Evolutionary conservation across 768 basidiomycete genomes (phyloP).

Genomic region (Russula emetica): DNA sequence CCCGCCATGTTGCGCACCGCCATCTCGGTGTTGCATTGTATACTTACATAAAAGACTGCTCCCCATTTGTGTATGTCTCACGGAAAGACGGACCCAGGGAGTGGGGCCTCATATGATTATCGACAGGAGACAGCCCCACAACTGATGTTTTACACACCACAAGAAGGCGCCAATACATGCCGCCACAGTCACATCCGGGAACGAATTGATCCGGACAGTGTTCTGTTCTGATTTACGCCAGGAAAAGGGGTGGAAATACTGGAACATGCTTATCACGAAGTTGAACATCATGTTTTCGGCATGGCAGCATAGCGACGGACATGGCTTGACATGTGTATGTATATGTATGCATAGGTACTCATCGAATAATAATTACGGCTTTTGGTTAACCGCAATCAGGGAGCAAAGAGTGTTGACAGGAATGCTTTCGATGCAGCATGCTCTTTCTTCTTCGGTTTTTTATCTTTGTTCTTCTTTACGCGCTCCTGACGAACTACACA

Average conservation of each 20-base stretch:
- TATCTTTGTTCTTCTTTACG: conserved; percentile 52
- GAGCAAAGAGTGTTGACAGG: conserved; percentile 79
- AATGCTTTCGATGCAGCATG: conserved; percentile 74
- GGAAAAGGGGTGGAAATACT: conserved; percentile 18
- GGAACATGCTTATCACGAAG: conserved; percentile 25
- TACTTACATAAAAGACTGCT: conserved; percentile 14
- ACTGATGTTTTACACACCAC: neutral
- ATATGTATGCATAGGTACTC: conserved; percentile 10
- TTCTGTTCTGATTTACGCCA: conserved; percentile 18
- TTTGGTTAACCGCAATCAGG: conserved; percentile 44
- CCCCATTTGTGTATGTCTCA: conserved; percentile 12
- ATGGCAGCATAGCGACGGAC: conserved; percentile 28
- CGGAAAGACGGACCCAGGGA: conserved; percentile 4
- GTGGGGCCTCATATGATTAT: neutral
- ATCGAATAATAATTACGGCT: conserved; percentile 12
- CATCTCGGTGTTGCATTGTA: conserved; percentile 1
- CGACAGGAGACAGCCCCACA: neutral
- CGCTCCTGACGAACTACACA: conserved; percentile 74
- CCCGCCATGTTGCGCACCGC: conserved; percentile 10
- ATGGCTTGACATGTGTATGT: conserved; percentile 14
- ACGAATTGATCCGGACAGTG: neutral
- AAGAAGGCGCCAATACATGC: neutral
- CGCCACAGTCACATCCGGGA: conserved; percentile 23
- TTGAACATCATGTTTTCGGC: conserved; percentile 28
- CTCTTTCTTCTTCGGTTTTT: conserved; percentile 60